These are phyloP conservation scores for Trichoderma sp. DNA, from an alignment of 2,329 filamentous ascomycete species.

Conservation along the genomic window DNA sequence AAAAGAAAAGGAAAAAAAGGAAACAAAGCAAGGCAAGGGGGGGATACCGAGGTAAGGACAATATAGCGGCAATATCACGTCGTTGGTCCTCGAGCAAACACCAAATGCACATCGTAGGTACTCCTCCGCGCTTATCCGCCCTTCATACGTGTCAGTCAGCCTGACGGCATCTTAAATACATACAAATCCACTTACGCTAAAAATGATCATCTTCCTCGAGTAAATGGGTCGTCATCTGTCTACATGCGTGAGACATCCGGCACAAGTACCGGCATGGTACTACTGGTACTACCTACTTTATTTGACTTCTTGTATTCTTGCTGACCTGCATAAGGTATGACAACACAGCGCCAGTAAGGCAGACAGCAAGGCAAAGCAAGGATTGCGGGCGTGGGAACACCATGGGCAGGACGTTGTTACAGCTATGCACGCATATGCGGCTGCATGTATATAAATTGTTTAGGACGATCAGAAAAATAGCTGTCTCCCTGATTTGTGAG, in stretches of 20 bases:
- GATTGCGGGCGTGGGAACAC: neutral
- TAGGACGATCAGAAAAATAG: neutral
- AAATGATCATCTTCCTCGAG: neutral
- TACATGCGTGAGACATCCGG: neutral
- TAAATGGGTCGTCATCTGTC: neutral
- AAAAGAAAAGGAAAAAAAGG: neutral
- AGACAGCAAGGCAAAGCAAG: neutral
- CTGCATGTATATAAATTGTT: neutral
- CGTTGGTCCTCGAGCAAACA: neutral
- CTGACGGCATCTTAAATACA: neutral
- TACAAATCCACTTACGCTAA: neutral
- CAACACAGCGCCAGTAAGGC: neutral
- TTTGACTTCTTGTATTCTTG: neutral
- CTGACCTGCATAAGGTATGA: neutral
- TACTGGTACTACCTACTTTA: neutral
- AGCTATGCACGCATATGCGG: neutral
- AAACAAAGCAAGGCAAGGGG: neutral
- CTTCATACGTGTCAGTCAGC: neutral
- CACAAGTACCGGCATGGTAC: neutral
- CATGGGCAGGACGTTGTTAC: neutral
- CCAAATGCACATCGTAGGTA: no score
- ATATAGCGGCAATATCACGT: neutral
- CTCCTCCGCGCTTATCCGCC: no score
- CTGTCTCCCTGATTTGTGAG: neutral
- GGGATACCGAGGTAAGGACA: no score